Evolutionary conservation across 805 yeast genomes (phyloP).

Genomic region (Cyberlindnera euphorbiae): DNA sequence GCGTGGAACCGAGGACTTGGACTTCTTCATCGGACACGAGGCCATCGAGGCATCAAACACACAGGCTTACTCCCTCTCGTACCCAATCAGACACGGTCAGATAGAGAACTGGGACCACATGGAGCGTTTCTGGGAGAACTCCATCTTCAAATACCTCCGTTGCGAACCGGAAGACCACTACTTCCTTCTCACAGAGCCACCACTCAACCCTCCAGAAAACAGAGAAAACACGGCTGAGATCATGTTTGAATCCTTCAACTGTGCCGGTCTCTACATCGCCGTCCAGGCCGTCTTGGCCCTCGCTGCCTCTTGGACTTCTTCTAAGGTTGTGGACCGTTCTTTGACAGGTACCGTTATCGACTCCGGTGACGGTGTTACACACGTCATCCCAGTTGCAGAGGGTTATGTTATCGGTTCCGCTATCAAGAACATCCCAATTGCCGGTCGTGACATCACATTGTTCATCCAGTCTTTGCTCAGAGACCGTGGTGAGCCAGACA

Average conservation of each 20-base stretch:
- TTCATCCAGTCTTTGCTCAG: constrained; percentile 90
- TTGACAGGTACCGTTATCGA: constrained; percentile 98
- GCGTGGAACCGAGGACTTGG: constrained; percentile 90
- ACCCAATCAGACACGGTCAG: constrained; percentile 97
- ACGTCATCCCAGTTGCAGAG: constrained; percentile 98
- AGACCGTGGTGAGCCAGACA: constrained; percentile 95
- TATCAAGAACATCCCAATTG: constrained; percentile 95
- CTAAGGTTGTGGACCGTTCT: constrained; percentile 91
- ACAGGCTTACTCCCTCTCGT: constrained; percentile 78
- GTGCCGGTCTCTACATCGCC: constrained; percentile 97
- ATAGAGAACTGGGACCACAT: constrained; percentile 99
- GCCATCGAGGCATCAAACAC: constrained; percentile 90
- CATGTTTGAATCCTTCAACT: constrained; percentile 97
- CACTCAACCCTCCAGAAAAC: constrained; percentile 98
- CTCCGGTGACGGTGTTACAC: constrained; percentile 98
- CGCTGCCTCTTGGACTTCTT: constrained; percentile 98
- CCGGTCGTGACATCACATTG: constrained; percentile 95
- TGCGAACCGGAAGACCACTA: constrained; percentile 99
- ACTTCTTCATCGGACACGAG: constrained; percentile 93
- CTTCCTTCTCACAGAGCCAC: constrained; percentile 94
- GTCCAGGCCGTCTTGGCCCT: constrained; percentile 98
- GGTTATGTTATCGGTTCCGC: constrained; percentile 98
- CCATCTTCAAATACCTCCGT: constrained; percentile 91
- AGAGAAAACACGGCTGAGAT: constrained; percentile 98
- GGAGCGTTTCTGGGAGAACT: constrained; percentile 98